A percentile compares a stretch with the other conserved stretches of the same genome.
phyloP scores from a whole-genome alignment of 257 asterid genomes.

The Plantago major region DNA sequence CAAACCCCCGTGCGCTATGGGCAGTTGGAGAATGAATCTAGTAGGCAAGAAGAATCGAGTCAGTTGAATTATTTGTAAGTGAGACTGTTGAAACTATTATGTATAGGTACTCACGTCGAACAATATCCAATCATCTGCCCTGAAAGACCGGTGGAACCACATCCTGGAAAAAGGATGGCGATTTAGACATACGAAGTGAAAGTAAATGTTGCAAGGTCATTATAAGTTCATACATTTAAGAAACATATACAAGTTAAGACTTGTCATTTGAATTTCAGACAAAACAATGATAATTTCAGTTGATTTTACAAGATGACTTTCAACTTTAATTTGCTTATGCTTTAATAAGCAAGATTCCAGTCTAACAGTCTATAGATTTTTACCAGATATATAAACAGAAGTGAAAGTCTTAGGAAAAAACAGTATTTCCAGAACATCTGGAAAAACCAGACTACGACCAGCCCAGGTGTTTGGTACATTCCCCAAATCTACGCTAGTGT shows the following conservation, averaged over 20 bases:
- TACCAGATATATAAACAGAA: too few species aligned
- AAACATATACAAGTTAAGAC: too few species aligned
- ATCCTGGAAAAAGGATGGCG: constrained; percentile 50
- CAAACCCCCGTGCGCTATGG: constrained; percentile 76
- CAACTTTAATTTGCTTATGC: not conserved
- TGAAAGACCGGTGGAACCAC: constrained; percentile 87
- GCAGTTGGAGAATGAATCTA: constrained; percentile 80
- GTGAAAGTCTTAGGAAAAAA: too few species aligned
- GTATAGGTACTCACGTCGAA: constrained; percentile 63
- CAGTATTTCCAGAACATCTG: too few species aligned
- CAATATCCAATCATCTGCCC: constrained; percentile 96
- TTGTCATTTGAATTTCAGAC: too few species aligned
- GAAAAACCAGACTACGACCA: too few species aligned
- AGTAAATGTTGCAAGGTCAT: not conserved
- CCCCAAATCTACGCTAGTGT: too few species aligned
- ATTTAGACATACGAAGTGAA: not conserved
- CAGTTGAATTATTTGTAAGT: constrained; percentile 7
- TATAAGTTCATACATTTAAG: too few species aligned
- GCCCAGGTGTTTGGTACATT: too few species aligned
- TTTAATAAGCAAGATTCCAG: not conserved
- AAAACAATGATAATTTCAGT: constrained; percentile 1
- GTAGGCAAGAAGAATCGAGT: constrained; percentile 9
- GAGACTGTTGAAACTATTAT: not conserved
- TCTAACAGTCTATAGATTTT: not conserved
- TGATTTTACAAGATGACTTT: not conserved